Conservation (phyloP, 805 yeast species). For the Geotrichum ghanense region DNA sequence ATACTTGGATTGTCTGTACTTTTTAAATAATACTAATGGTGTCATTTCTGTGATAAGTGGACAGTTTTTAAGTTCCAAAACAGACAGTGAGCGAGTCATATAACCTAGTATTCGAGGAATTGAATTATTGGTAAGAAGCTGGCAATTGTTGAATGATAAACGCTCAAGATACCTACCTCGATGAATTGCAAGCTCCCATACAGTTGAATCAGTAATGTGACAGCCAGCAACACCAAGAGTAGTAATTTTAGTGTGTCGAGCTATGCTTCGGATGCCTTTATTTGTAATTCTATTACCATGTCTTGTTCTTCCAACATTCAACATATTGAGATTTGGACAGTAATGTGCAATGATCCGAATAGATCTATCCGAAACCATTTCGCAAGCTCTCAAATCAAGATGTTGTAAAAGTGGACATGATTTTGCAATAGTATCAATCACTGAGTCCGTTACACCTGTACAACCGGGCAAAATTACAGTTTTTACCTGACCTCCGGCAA, state of each 20-base stretch:
- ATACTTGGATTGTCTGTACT: slow-evolving; percentile 21
- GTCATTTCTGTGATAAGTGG: slow-evolving; percentile 43
- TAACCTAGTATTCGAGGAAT: slow-evolving; percentile 43
- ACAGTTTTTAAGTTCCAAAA: slow-evolving; percentile 65
- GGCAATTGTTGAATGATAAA: slow-evolving; percentile 67
- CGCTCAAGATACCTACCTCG: slow-evolving; percentile 44
- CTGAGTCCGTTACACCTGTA: slow-evolving; percentile 46
- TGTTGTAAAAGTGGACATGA: slow-evolving; percentile 47
- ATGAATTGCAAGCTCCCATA: slow-evolving; percentile 66
- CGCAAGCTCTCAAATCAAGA: slow-evolving; percentile 79
- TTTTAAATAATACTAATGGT: slow-evolving; percentile 59
- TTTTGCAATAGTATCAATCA: slow-evolving; percentile 40
- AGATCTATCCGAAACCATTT: slow-evolving; percentile 63
- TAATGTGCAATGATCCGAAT: slow-evolving; percentile 50
- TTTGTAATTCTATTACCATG: slow-evolving; percentile 62
- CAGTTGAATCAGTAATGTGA: slow-evolving; percentile 56
- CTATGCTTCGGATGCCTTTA: slow-evolving; percentile 47
- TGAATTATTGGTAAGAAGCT: slow-evolving; percentile 42
- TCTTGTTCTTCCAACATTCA: slow-evolving; percentile 73
- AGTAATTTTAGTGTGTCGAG: slow-evolving; percentile 42
- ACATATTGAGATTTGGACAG: slow-evolving; percentile 44
- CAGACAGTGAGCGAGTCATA: slow-evolving; percentile 45
- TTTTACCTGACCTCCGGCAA: slow-evolving; percentile 32
- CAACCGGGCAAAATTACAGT: slow-evolving; percentile 61
- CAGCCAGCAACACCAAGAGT: slow-evolving; percentile 91